Conservation (phyloP, 179 eudicot genomes). For the Beta macrorhiza region DNA sequence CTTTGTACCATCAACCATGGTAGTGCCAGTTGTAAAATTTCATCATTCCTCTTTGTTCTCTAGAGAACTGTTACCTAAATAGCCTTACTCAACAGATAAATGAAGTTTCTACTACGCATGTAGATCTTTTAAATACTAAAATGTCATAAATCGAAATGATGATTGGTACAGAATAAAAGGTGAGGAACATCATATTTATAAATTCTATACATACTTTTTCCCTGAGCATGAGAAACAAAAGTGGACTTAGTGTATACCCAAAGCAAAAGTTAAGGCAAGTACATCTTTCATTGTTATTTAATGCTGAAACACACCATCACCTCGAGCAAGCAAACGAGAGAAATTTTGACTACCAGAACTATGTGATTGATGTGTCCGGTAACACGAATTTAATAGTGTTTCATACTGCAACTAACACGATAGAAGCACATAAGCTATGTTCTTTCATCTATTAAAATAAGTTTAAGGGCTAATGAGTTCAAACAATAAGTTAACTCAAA, state of each 20-base stretch:
- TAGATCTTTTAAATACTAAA: too few species aligned
- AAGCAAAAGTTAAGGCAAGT: neutral
- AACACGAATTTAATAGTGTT: neutral
- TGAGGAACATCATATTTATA: neutral
- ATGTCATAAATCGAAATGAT: neutral
- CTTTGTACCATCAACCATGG: too few species aligned
- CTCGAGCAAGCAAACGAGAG: neutral
- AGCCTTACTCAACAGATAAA: too few species aligned
- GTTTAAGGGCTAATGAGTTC: neutral
- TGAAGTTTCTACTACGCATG: neutral
- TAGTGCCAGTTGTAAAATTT: too few species aligned
- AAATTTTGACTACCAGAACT: too few species aligned
- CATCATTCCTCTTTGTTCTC: too few species aligned
- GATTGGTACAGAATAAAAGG: neutral
- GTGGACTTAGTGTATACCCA: neutral
- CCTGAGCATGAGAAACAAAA: neutral
- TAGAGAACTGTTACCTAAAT: too few species aligned
- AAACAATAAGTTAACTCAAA: too few species aligned
- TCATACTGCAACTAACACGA: neutral
- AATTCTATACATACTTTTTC: neutral
- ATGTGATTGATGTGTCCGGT: neutral
- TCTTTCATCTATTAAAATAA: neutral
- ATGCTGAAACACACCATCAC: neutral
- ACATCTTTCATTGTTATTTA: neutral
- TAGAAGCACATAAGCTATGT: neutral